Base-by-base conservation (phyloP, 371 early-diverging fungal species). In the Actinomortierella ambigua region DNA sequence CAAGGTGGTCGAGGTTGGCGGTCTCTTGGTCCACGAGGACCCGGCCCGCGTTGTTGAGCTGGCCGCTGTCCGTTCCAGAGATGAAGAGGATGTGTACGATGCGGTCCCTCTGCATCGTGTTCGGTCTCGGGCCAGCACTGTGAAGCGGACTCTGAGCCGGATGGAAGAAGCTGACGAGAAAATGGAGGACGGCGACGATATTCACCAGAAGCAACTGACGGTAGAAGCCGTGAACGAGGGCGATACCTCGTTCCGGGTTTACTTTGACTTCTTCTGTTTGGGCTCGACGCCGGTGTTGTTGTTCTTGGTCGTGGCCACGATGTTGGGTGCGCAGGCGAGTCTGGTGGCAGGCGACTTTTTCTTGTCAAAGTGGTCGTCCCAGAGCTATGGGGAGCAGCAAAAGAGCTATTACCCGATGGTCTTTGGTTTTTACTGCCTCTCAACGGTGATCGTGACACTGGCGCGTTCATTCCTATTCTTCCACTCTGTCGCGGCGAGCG, bases 181-280 rank as follows among this genome's bases (percentile, higher is more conserved):
- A 17, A 15, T 55, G 5, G 55, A 43, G 29, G 69, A 51, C 22
- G 63, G 59, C 8, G 61, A 44, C 7, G 63, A 69, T 56, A 59
- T 13, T 1, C 49, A 42, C 2, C 65, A 67, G 29, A 57, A 54
- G 43, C 47, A 39, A 18, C 51, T 68, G 49, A 62, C 61, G 0
- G 65, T 65, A 13, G 77, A 77, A 44, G 77, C 68, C 51, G 62
- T 65, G 1, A 59, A 60, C 42, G 68, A 67, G 48, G 77, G 77
- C 2, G 68, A 65, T 13, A 70, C 71, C 0, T 68, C 71, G 1
- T 15, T 70, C 42, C 48, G 48, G 20, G 65, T 65, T 14, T 77
- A 77, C 44, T 67, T 53, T 15, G 65, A 68, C 1, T 77, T 77
- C 57, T 77, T 77, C 68, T 63, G 71, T 20, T 46, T 68, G 2